Base-by-base conservation (phyloP, 768 basidiomycete genomes). In the Polyporus arcularius region DNA sequence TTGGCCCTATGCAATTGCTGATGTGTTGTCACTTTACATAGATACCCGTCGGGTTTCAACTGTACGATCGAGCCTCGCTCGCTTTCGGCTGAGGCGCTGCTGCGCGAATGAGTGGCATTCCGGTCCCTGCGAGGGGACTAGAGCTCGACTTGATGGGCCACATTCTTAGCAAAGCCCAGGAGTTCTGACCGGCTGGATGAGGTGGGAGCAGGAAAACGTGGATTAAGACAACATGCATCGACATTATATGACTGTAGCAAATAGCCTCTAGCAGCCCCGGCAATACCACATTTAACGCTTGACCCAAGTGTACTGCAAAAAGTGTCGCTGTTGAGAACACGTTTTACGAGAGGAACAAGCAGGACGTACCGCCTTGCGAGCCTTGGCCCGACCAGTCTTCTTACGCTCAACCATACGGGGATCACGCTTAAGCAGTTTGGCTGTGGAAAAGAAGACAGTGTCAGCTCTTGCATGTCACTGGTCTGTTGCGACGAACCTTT, bases 341-440 rank as follows among this genome's bases (percentile, higher is more conserved):
- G 4, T 21, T 3, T 54, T 15, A 64, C 41, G 64, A 47, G 61
- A 39, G 46, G 39, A 40, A 18, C 49, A 41, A 41, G n/a, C 35
- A 58, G 57, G 14, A 86, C 92, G 46, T 74, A 95, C 94, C 78
- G 83, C 82, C 78, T 96, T 95, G 75, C 96, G 87, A 61, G 96
- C 94, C 79, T 97, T 97, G 61, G 90, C 85, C 69, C 86, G 74
- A 59, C 93, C 93, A 15, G 96, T 92, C 84, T 99, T 99, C 80
- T 99, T 99, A 68, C 96, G 83, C 77, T 99, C 96, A 32, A 97
- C 96, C 92, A 96, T 92, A 75, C 97, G 89, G 48, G 95, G 94
- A 80, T 99, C 96, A 68, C 96, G 87, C 73, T 86, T 85, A 59
- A 94, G 75, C 49, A 96, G 78, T 78, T 93, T 89, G 60, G 92